Evolutionary conservation across 257 asterid species (phyloP), one percentile per base, ranked within the genome.

Genomic region (Solanum virginianum): DNA sequence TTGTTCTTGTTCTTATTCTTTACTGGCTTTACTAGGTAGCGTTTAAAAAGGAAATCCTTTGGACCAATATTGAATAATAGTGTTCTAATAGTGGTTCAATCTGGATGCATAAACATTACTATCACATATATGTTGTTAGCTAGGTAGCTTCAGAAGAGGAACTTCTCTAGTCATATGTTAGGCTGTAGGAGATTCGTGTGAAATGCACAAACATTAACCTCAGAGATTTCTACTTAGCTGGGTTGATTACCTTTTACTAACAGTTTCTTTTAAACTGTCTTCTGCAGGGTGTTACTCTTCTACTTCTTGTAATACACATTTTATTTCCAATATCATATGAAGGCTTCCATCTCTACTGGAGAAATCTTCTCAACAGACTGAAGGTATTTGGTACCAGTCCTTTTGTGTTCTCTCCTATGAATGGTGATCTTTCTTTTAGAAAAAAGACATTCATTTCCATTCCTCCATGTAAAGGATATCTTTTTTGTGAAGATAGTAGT

Each of bases 251-350:
- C 49, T 79, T 26, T 53, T 54, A 10, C 65, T 53, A 53, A 53
- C 65, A 70, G 39, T 70, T 86, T 69, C 36, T 86, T 88, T 66
- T 56, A 29, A 56, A 47, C 69, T 72, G 79, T 77, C 49, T 82
- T 82, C 51, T 91, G 89, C 95, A 97, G 99, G 94, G 87, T 45
- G 85, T 90, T 53, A 94, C 98, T 70, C 89, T 97, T 59, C 14
- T 91, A 82, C 88, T 97, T 89, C 98, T 97, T 81, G n/a, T 87
- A 55, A 88, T 91, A 69, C 99, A 97, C 86, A 86, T 87, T 80
- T 88, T 95, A 65, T 92, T 90, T 88, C 99, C 99, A 45, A 55
- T 95, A 85, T 85, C 93, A 45, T 95, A 93, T 86, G 98, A 97
- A 93, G 98, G 99, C 86, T 24, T 86, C 80, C 84, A 47, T 85